phyloP scores from a whole-genome alignment of 345 rosid genomes.

The Lagerstroemia speciosa region DNA sequence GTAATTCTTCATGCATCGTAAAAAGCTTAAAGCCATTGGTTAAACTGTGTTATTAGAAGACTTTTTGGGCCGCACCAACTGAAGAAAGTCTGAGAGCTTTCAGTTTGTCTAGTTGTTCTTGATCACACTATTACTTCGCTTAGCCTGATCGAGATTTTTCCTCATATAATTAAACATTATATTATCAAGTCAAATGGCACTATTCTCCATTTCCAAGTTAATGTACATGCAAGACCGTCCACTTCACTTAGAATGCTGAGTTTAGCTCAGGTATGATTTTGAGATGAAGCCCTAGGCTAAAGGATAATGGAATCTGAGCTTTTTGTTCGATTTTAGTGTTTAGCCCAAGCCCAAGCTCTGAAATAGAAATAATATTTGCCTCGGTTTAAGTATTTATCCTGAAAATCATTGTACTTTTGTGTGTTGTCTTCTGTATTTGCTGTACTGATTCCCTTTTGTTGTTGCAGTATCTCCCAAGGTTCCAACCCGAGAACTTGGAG shows the following conservation, averaged over 20 bases:
- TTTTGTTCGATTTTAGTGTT: too few relatives aligned
- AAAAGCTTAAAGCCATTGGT: not conserved
- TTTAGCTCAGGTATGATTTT: too few relatives aligned
- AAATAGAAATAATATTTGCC: not conserved
- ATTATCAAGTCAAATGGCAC: too few relatives aligned
- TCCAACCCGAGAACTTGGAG: constrained; percentile 49
- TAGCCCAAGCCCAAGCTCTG: too few relatives aligned
- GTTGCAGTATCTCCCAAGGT: constrained; percentile 43
- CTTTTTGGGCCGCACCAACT: not conserved
- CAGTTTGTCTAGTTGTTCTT: too few relatives aligned
- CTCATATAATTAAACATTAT: too few relatives aligned
- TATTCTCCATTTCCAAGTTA: too few relatives aligned
- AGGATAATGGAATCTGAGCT: not conserved
- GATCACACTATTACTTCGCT: too few relatives aligned
- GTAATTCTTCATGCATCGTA: not conserved
- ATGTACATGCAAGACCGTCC: too few relatives aligned
- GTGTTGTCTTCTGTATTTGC: not conserved
- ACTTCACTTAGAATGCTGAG: too few relatives aligned
- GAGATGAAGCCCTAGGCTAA: not conserved
- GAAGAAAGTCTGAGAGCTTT: too few relatives aligned
- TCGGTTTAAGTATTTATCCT: not conserved
- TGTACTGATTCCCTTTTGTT: not conserved
- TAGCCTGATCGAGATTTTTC: too few relatives aligned
- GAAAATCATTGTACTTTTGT: not conserved
- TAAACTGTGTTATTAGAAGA: not conserved